Percentiles rank a stretch among this genome's conserved stretches.
phyloP scores from a whole-genome alignment of 176 grass and related monocot species.

The Pontederia crassipes region DNA sequence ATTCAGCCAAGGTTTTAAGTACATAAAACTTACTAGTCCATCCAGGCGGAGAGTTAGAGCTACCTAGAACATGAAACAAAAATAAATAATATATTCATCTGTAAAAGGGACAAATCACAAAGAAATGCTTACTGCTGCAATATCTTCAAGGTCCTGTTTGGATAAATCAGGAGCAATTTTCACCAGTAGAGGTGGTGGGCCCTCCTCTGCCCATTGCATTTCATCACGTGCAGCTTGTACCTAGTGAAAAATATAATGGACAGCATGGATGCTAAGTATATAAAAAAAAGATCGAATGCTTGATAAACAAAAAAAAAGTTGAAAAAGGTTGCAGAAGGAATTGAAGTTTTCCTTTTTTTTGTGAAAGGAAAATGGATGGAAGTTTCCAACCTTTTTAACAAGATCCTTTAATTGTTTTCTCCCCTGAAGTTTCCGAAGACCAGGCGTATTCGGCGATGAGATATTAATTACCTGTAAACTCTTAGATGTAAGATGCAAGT shows the following conservation, averaged over 20 bases:
- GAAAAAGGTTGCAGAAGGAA: conserved; percentile 1
- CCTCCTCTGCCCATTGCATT: conserved; percentile 98
- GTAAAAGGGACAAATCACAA: not conserved
- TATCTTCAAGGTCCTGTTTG: conserved; percentile 95
- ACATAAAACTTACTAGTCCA: conserved; percentile 64
- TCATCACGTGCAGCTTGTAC: conserved; percentile 95
- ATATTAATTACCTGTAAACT: conserved; percentile 79
- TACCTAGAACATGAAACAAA: conserved; percentile 47
- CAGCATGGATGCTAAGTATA: conserved; percentile 16
- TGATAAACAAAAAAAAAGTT: conserved; percentile 1
- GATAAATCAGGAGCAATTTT: conserved; percentile 94
- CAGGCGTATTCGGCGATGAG: conserved; percentile 98
- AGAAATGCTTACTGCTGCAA: conserved; percentile 55
- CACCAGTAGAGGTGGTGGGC: conserved; percentile 83
- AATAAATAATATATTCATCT: conserved; percentile 21
- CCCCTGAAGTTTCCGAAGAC: conserved; percentile 78
- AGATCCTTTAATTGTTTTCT: conserved; percentile 93
- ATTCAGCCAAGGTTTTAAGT: not conserved
- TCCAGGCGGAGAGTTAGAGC: conserved; percentile 79
- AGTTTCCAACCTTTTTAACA: conserved; percentile 62
- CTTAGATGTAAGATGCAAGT: not conserved
- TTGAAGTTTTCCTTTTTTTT: too few relatives aligned
- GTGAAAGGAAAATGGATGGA: too few relatives aligned
- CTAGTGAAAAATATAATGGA: conserved; percentile 26
- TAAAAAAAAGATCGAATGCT: conserved; percentile 1